These are phyloP conservation scores for Sesbania bispinosa DNA, from an alignment of 306 rosid species.

Conservation along the genomic window DNA sequence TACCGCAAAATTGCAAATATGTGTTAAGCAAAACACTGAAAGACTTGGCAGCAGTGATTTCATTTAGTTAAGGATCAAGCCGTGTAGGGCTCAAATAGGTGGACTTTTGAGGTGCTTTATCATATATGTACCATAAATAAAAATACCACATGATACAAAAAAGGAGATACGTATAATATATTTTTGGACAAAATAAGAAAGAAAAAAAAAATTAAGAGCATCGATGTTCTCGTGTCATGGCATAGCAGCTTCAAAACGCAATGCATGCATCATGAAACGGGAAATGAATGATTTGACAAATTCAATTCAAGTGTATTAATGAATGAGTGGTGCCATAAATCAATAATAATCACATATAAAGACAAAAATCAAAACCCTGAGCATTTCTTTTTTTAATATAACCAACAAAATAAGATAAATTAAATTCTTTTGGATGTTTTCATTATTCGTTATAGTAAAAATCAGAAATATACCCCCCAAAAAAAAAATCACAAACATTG, in stretches of 20 bases:
- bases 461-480: neutral
- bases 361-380: neutral
- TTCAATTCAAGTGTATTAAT: neutral
- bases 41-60: too few species aligned
- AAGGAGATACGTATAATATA: neutral
- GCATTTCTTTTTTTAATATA: neutral
- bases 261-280: slow-evolving; percentile 27
- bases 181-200: slow-evolving; percentile 17
- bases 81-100: slow-evolving; percentile 43
- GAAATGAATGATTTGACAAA: slow-evolving; percentile 23
- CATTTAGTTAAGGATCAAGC: slow-evolving; percentile 12
- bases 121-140: slow-evolving; percentile 34
- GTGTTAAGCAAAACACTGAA: too few species aligned
- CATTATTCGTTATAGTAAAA: neutral
- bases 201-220: neutral
- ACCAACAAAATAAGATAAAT: neutral
- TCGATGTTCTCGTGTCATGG: slow-evolving; percentile 19
- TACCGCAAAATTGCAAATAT: too few species aligned
- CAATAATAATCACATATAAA: neutral
- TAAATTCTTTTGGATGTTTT: neutral
- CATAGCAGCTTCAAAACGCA: slow-evolving; percentile 31
- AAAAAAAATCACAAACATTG: neutral
- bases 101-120: neutral
- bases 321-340: neutral
- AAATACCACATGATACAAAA: slow-evolving; percentile 28